A percentile compares a stretch with the other conserved stretches of the same genome.
Evolutionary conservation across 768 basidiomycete species (phyloP).

Genomic region (Lactifluus subvellereus): DNA sequence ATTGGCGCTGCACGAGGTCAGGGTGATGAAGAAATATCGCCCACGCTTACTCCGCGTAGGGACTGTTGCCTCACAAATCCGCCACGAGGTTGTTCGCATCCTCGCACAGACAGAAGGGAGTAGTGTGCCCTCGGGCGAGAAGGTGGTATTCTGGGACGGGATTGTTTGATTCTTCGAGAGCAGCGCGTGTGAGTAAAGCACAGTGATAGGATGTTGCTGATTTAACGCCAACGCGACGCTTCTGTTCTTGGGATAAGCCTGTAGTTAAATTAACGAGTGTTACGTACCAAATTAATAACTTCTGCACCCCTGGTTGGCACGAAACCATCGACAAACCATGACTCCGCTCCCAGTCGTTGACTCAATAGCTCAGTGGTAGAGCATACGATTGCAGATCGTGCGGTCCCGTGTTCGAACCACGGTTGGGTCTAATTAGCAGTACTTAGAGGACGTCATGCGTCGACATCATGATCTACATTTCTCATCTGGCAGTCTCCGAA

Average conservation of each 20-base stretch:
- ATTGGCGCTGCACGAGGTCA: conserved; percentile 1
- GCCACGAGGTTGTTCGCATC: not conserved
- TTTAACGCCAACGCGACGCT: too few relatives aligned
- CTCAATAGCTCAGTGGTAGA: conserved; percentile 45
- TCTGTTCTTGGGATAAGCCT: too few relatives aligned
- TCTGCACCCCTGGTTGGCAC: too few relatives aligned
- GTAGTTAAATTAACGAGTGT: too few relatives aligned
- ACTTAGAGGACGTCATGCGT: too few relatives aligned
- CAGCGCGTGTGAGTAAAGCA: too few relatives aligned
- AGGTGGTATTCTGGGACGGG: conserved; percentile 9
- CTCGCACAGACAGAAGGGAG: not conserved
- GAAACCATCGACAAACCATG: too few relatives aligned
- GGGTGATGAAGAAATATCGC: conserved; percentile 7
- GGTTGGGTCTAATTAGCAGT: conserved; percentile 35
- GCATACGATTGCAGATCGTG: conserved; percentile 56
- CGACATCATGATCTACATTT: too few relatives aligned
- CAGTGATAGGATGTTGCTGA: too few relatives aligned
- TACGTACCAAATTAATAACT: too few relatives aligned
- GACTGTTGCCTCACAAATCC: not conserved
- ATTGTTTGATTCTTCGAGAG: not conserved
- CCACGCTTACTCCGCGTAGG: not conserved
- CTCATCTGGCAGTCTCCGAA: too few relatives aligned
- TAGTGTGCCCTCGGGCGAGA: not conserved
- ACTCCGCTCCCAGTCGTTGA: not conserved
- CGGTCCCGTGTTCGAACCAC: conserved; percentile 54